Evolutionary conservation across 2,329 filamentous ascomycete species (phyloP), one percentile per base, ranked within the genome.

Genomic region (Esteya vermicola): DNA sequence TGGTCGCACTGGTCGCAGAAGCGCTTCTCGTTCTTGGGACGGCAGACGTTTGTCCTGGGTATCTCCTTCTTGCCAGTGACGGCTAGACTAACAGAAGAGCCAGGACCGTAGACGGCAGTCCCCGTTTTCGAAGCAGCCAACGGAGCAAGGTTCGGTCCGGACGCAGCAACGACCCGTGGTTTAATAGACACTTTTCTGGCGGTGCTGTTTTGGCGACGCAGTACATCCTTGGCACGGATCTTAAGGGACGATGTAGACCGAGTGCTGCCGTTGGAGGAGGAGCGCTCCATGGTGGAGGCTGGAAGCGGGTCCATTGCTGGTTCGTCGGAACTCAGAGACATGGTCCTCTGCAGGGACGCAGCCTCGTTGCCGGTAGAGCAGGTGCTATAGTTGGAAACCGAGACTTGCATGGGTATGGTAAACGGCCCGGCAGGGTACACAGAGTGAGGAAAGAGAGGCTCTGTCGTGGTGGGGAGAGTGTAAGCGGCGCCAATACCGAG

Each of bases 1-100:
- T 84, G 77, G 38, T 70, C 68, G 61, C 85, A 94, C 43, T 72
- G 62, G 2, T 60, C 55, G 56, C 86, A 93, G 53, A 71, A 72
- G 45, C 84, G 75, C 56, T 82, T 85, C 27, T 74, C 72, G 45
- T 82, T 78, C 50, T 74, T 73, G 21, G 81, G 81, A 14, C 82
- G 78, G 37, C 67, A 60, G 45, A 72, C 70, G 30, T 60, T 56
- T 23, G 60, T 53, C 48, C 63, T 68, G 21, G 54, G 6, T 32
- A 66, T 61, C 19, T 57, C 51, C 3, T 64, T 48, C 51, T 70
- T 72, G 21, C 57, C 57, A 25, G 62, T 61, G 39, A 60, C 63
- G 9, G 39, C n/a, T n/a, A n/a, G n/a, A n/a, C n/a, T 41, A 45
- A 60, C 58, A 19, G 26, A 16, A 4, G 4, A 16, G 20, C 4